phyloP scores from a whole-genome alignment of 352 stramenopile genomes.

The Globisporangium acanthophoron region DNA sequence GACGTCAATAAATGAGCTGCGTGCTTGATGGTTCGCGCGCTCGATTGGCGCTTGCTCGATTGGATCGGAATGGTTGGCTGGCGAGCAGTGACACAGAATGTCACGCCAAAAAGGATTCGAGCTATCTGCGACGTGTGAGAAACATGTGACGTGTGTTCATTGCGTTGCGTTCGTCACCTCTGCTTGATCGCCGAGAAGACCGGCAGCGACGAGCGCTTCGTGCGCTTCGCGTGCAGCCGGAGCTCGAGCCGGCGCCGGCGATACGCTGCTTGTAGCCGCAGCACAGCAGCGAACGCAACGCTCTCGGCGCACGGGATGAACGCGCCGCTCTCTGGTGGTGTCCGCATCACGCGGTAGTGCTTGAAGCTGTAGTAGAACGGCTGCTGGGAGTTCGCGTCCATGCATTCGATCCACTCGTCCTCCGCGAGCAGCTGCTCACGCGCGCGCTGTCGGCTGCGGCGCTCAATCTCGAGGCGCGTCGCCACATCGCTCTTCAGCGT shows the following conservation, averaged over 20 bases:
- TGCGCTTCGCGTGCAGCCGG: constrained; percentile 37
- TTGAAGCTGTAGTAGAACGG: constrained; percentile 66
- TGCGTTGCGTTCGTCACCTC: too few relatives aligned
- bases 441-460: constrained; percentile 31
- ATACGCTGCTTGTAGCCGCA: constrained; percentile 56
- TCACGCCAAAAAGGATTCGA: too few relatives aligned
- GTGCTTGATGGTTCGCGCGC: too few relatives aligned
- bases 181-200: constrained; percentile 31
- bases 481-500: constrained; percentile 30
- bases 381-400: constrained; percentile 31
- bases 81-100: too few relatives aligned
- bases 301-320: constrained; percentile 49
- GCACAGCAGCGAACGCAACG: constrained; percentile 41
- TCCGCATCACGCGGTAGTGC: constrained; percentile 36
- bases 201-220: constrained; percentile 49
- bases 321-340: constrained; percentile 32
- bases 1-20: too few relatives aligned
- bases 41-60: too few relatives aligned
- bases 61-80: too few relatives aligned
- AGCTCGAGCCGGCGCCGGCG: constrained; percentile 36
- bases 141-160: too few relatives aligned
- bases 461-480: constrained; percentile 47
- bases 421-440: constrained; percentile 42
- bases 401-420: constrained; percentile 65
- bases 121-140: too few relatives aligned